Conservation (phyloP, 805 yeast genomes). For the Wickerhamomyces silvicola region DNA sequence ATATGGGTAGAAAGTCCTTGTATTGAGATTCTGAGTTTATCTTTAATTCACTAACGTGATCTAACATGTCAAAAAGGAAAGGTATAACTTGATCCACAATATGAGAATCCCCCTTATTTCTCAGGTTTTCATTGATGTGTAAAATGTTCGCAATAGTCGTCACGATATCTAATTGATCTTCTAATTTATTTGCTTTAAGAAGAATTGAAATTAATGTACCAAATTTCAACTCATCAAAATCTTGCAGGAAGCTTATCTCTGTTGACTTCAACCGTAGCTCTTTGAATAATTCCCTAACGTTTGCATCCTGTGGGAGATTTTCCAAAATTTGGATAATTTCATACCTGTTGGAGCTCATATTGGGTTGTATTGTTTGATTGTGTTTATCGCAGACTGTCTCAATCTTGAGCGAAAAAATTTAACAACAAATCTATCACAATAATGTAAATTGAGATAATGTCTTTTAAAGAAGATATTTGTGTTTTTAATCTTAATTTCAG, state of each 20-base stretch:
- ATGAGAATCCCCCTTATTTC: conserved; percentile 4
- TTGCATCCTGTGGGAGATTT: conserved; percentile 2
- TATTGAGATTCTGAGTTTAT: conserved; percentile 20
- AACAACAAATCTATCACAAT: too few species aligned
- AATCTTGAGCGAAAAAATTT: too few species aligned
- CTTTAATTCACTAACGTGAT: conserved; percentile 19
- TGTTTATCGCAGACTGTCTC: too few species aligned
- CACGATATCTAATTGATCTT: conserved; percentile 15
- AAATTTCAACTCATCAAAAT: conserved; percentile 8
- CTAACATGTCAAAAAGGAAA: conserved; percentile 10
- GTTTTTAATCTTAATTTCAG: too few species aligned
- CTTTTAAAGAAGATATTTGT: too few species aligned
- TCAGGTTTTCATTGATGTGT: conserved; percentile 11
- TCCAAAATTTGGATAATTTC: too few species aligned
- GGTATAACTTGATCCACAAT: conserved; percentile 6
- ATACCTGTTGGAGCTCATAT: too few species aligned
- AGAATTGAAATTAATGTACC: conserved; percentile 9
- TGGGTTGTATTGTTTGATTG: too few species aligned
- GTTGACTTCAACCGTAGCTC: conserved; percentile 12
- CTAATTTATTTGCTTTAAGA: conserved; percentile 2
- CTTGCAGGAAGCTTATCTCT: conserved; percentile 8
- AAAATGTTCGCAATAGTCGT: conserved; percentile 18
- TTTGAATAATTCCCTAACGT: conserved; percentile 8
- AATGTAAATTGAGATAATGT: too few species aligned
- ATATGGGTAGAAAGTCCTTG: conserved; percentile 20